Conservation (phyloP, 306 rosid genomes). For the Fragaria nilgerrensis region DNA sequence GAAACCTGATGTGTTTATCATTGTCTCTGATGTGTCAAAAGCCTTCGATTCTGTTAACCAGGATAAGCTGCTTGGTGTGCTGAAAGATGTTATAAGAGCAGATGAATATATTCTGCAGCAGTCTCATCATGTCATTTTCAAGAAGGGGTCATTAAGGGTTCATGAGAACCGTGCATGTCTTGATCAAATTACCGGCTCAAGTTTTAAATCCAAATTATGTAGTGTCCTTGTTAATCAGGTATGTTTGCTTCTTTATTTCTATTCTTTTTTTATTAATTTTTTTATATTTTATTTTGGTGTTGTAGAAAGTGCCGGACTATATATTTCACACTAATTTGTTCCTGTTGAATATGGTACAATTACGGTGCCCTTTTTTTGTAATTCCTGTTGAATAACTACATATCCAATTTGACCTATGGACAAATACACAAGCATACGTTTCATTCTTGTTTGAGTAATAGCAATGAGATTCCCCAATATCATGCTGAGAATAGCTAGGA, state of each 20-base stretch:
- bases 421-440: no score
- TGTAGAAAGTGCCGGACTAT: neutral
- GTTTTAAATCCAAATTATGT: slow-evolving; percentile 34
- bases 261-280: neutral
- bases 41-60: slow-evolving; percentile 87
- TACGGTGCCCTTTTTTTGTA: neutral
- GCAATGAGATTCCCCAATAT: no score
- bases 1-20: slow-evolving; percentile 51
- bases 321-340: neutral
- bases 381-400: no score
- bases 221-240: slow-evolving; percentile 68
- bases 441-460: no score
- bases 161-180: slow-evolving; percentile 38
- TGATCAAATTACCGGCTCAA: slow-evolving; percentile 36
- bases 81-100: slow-evolving; percentile 44
- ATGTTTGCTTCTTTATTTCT: neutral
- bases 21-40: slow-evolving; percentile 75
- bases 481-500: no score
- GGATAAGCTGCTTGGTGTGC: slow-evolving; percentile 63
- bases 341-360: neutral
- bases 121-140: slow-evolving; percentile 55
- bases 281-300: neutral
- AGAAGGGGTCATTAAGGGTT: slow-evolving; percentile 61
- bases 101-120: slow-evolving; percentile 53
- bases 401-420: no score